Base-by-base conservation (phyloP, 2,329 filamentous ascomycete species). In the Clonostachys rosea region DNA sequence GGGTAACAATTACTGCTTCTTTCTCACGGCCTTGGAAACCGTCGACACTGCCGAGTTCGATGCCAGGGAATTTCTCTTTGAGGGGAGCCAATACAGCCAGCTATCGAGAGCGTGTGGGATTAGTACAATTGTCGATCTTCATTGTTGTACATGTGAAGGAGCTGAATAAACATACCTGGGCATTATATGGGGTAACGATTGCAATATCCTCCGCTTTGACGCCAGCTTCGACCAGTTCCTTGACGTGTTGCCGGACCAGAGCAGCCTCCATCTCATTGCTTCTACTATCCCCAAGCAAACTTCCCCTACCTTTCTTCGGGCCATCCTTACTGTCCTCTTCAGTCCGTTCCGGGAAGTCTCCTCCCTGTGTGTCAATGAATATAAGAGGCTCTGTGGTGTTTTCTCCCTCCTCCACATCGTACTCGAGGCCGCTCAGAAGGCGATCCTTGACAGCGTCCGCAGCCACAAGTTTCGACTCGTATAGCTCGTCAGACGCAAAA, bases 1-100 rank as follows among this genome's bases (percentile, higher is more conserved):
- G 78, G 65, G 87, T 95, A 45, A 99, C 85, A 37, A 99, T 79
- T 14, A 99, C 86, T 3, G 89, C 94, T 66, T 99, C 94, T 67
- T 99, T 99, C 67, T 99, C 94, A 16, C 94, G 83, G 34, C 94
- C 94, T 66, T 99, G 94, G 63, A 99, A 99, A 3, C 92, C 94
- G 65, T 99, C 94, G 3, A 99, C 89, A 58, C 90, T 96, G 34
- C 94, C 94, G n/a, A 99, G 75, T 65, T 99, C 94, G 44, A 99
- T 83, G 12, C 87, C 90, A 0, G 87, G 87, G 57, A 87, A 95
- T 37, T 75, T 72, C 50, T 94, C 88, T 61, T 92, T 94, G 44
- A 99, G 76, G 54, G 86, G 76, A 36, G 90, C 84, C 45, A 97
- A 73, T 11, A 95, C 68, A 5, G 87, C 86, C 35, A 96, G 78